These are phyloP conservation scores for Tolypocladium album DNA, from an alignment of 2,329 filamentous ascomycete genomes.

Conservation along the genomic window DNA sequence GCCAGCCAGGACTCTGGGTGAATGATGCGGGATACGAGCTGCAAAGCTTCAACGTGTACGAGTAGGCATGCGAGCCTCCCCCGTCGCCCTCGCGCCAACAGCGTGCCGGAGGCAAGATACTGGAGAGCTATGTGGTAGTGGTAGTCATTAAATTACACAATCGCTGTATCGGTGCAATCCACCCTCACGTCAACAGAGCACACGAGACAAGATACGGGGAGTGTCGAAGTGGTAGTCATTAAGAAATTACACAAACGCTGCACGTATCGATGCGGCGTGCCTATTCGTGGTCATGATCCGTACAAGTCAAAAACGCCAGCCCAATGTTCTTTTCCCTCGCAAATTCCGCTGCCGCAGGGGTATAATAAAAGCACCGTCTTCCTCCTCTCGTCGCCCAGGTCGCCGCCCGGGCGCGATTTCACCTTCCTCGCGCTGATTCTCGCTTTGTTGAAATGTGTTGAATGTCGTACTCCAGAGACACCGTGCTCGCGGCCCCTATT, in stretches of 20 bases:
- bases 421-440: background rate
- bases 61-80: no score
- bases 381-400: background rate
- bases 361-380: background rate
- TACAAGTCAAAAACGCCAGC: background rate
- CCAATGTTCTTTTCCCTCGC: background rate
- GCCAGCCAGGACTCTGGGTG: background rate
- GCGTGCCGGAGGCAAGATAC: no score
- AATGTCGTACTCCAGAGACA: background rate
- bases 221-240: background rate
- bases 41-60: no score
- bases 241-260: background rate
- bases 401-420: background rate
- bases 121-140: no score
- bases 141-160: no score
- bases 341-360: background rate
- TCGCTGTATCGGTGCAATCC: background rate
- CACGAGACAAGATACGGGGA: background rate
- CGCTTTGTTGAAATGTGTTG: background rate
- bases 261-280: background rate
- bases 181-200: background rate
- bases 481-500: background rate
- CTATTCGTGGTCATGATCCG: background rate
- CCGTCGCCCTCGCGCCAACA: no score
- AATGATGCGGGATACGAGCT: background rate